A percentile compares a stretch with the other conserved stretches of the same genome.
Conservation (phyloP, 495 filamentous ascomycete genomes). For the Aspergillus ellipticus region DNA sequence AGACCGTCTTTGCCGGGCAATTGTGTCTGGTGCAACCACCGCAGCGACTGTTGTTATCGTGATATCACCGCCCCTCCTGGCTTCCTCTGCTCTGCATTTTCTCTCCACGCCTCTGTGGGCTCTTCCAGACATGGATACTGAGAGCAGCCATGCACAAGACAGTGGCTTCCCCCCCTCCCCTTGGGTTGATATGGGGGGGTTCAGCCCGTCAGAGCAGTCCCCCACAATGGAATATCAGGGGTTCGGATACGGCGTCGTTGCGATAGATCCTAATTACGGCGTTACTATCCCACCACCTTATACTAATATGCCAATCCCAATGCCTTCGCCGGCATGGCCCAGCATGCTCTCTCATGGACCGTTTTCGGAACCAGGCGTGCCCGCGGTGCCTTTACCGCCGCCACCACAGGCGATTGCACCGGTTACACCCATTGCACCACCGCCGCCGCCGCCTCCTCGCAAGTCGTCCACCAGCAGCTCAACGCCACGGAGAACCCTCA, state of each 20-base stretch:
- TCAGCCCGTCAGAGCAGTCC: slow-evolving; percentile 43
- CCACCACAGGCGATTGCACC: neutral
- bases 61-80: neutral
- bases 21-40: neutral
- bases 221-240: slow-evolving; percentile 44
- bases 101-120: slow-evolving; percentile 4
- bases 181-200: slow-evolving; percentile 49
- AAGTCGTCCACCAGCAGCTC: slow-evolving; percentile 50
- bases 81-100: slow-evolving; percentile 3
- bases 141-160: slow-evolving; percentile 39
- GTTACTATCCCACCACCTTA: slow-evolving; percentile 48
- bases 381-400: neutral
- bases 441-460: slow-evolving; percentile 37
- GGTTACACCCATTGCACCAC: neutral
- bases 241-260: slow-evolving; percentile 40
- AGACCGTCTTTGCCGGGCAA: slow-evolving; percentile 2
- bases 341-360: slow-evolving; percentile 56
- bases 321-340: slow-evolving; percentile 67
- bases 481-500: slow-evolving; percentile 83
- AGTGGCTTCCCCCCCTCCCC: slow-evolving; percentile 48
- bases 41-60: neutral
- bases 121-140: slow-evolving; percentile 39
- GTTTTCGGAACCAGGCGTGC: slow-evolving; percentile 29
- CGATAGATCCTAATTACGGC: slow-evolving; percentile 38
- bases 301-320: slow-evolving; percentile 55